A percentile compares a stretch with the other conserved stretches of the same genome.
Evolutionary conservation across 495 filamentous ascomycete species (phyloP).

Genomic region (Clohesyomyces aquaticus): DNA sequence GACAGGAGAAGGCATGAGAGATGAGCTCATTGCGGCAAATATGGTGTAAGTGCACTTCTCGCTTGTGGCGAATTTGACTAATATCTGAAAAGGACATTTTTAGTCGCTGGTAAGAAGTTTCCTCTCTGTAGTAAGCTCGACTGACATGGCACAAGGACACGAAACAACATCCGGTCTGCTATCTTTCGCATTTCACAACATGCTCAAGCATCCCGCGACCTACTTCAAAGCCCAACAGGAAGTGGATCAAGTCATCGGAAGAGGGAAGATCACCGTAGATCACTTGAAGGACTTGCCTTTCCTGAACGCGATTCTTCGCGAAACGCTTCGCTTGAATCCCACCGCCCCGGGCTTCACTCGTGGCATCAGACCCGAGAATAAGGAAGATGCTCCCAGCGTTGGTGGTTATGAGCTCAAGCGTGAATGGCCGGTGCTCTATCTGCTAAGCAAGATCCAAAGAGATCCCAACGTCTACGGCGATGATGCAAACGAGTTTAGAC

Average conservation of each 20-base stretch:
- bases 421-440: conserved; percentile 7
- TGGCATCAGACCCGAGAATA: conserved; percentile 50
- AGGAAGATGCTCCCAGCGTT: conserved; percentile 48
- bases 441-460: conserved; percentile 31
- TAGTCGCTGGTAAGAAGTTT: conserved; percentile 29
- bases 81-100: conserved; percentile 39
- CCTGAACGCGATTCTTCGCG: conserved; percentile 67
- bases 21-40: conserved; percentile 41
- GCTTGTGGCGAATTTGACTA: background rate
- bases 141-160: conserved; percentile 21
- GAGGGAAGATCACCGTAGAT: conserved; percentile 64
- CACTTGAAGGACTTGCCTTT: conserved; percentile 70
- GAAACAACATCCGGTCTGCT: conserved; percentile 46
- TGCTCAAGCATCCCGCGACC: conserved; percentile 64
- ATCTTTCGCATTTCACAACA: conserved; percentile 57
- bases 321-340: conserved; percentile 69
- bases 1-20: conserved; percentile 41
- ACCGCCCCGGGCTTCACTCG: conserved; percentile 62
- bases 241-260: conserved; percentile 67
- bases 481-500: conserved; percentile 64
- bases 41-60: conserved; percentile 16
- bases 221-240: conserved; percentile 67
- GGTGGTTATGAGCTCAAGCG: conserved; percentile 17
- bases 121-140: background rate
- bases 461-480: conserved; percentile 49